A percentile compares a stretch with the other conserved stretches of the same genome.
Evolutionary conservation across 768 basidiomycete species (phyloP).

Genomic region (Rhizopogon vesiculosus): DNA sequence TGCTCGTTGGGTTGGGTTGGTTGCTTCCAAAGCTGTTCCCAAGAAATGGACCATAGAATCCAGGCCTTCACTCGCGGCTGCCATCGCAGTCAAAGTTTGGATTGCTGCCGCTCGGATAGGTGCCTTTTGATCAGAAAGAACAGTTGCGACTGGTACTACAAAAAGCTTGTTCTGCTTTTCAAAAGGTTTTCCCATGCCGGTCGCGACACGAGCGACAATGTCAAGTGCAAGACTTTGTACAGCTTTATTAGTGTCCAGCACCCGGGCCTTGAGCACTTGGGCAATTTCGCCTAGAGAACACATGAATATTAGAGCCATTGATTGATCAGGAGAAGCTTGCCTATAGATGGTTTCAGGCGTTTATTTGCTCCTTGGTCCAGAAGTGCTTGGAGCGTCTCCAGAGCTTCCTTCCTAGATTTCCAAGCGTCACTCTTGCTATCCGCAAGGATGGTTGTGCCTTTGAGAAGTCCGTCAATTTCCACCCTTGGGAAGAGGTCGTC

Average conservation of each 20-base stretch:
- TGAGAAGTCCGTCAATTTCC: slow-evolving; percentile 83
- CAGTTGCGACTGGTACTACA: slow-evolving; percentile 70
- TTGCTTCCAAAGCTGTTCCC: slow-evolving; percentile 73
- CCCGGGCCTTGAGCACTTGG: slow-evolving; percentile 80
- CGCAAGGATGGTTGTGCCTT: slow-evolving; percentile 74
- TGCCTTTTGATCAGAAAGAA: slow-evolving; percentile 90
- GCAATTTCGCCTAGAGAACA: slow-evolving; percentile 75
- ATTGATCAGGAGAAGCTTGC: slow-evolving; percentile 34
- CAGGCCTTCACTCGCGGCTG: slow-evolving; percentile 76
- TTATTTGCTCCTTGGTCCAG: slow-evolving; percentile 92
- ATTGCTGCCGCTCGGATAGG: slow-evolving; percentile 76
- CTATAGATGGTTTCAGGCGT: slow-evolving; percentile 86
- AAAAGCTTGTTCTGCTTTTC: slow-evolving; percentile 85
- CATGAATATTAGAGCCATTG: not conserved
- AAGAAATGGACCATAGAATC: slow-evolving; percentile 80
- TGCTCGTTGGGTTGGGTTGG: slow-evolving; percentile 84
- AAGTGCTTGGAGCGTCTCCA: slow-evolving; percentile 78
- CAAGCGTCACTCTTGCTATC: slow-evolving; percentile 92
- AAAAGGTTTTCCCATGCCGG: slow-evolving; percentile 93
- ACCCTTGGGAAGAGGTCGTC: slow-evolving; percentile 96
- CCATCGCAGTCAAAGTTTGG: slow-evolving; percentile 77
- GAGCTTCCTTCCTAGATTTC: slow-evolving; percentile 95
- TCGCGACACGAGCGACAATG: slow-evolving; percentile 84
- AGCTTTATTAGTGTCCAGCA: slow-evolving; percentile 90
- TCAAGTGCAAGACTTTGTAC: slow-evolving; percentile 90